A percentile compares a stretch with the other conserved stretches of the same genome.
Evolutionary conservation across 2,329 filamentous ascomycete species (phyloP).

Genomic region (Cladosporium sp.): DNA sequence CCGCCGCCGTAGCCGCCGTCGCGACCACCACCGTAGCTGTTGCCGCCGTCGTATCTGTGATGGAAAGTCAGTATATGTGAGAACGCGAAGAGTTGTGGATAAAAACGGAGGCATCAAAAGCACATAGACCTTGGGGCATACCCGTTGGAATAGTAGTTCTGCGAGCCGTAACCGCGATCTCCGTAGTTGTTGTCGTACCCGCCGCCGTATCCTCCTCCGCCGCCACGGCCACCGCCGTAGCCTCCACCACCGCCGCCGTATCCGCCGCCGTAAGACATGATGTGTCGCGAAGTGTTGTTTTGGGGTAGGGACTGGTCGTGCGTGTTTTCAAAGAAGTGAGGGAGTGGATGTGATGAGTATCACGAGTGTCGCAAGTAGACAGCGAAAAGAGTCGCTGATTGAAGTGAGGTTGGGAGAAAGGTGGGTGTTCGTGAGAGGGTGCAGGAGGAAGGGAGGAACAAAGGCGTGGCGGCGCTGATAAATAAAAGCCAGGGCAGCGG

Average conservation of each 20-base stretch:
- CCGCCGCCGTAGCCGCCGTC: slow-evolving; percentile 24
- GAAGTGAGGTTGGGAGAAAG: slow-evolving; percentile 1
- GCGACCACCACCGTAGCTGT: slow-evolving; percentile 31
- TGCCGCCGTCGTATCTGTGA: slow-evolving; percentile 29
- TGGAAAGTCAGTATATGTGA: slow-evolving; percentile 14
- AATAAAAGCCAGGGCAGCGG: slow-evolving; percentile 17
- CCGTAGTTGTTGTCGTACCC: slow-evolving; percentile 38
- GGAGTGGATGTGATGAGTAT: slow-evolving; percentile 22
- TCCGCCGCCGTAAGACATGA: slow-evolving; percentile 48
- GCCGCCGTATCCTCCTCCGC: slow-evolving; percentile 30
- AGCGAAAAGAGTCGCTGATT: slow-evolving; percentile 14
- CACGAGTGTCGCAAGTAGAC: slow-evolving; percentile 10
- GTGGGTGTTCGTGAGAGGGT: slow-evolving; percentile 1
- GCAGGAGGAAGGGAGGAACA: slow-evolving; percentile 14
- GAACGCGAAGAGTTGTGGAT: slow-evolving; percentile 5
- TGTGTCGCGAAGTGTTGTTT: slow-evolving; percentile 27
- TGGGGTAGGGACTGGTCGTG: slow-evolving; percentile 17
- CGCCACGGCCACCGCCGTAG: slow-evolving; percentile 34
- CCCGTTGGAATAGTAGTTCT: slow-evolving; percentile 52
- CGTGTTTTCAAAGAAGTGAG: slow-evolving; percentile 8
- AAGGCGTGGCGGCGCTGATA: slow-evolving; percentile 16
- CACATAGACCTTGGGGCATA: slow-evolving; percentile 47
- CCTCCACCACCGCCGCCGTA: slow-evolving; percentile 36
- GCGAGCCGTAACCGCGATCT: slow-evolving; percentile 48
- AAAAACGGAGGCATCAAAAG: slow-evolving; percentile 37